Evolutionary conservation across 306 rosid species (phyloP).

Genomic region (Quercus suber): DNA sequence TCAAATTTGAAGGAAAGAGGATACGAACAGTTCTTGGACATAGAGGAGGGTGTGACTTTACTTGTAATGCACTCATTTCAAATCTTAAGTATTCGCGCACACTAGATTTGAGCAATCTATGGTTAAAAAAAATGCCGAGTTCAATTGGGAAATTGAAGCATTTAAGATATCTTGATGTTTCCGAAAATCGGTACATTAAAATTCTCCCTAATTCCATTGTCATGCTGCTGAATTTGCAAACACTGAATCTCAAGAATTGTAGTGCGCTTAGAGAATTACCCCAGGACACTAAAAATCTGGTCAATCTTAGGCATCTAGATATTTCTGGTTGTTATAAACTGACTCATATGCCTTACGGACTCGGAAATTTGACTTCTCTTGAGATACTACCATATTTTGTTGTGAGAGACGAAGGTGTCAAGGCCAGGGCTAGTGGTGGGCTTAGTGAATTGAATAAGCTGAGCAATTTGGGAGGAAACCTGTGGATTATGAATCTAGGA

Average conservation of each 20-base stretch:
- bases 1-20: neutral
- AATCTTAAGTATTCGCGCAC: neutral
- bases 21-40: slow-evolving; percentile 3
- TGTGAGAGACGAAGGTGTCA: neutral
- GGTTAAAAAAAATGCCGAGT: neutral
- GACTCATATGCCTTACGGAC: neutral
- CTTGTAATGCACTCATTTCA: neutral
- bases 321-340: neutral
- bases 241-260: neutral
- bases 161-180: neutral
- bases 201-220: neutral
- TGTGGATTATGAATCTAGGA: neutral
- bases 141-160: neutral
- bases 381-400: slow-evolving; percentile 11
- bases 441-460: neutral
- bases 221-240: neutral
- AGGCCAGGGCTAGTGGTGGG: neutral
- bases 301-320: slow-evolving; percentile 15
- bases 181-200: neutral
- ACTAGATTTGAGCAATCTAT: neutral
- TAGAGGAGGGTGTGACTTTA: rapidly evolving
- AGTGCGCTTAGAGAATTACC: slow-evolving; percentile 1
- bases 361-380: neutral
- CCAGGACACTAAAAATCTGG: neutral
- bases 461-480: neutral